Percentiles rank a stretch among this genome's conserved stretches.
Conservation (phyloP, 2,329 filamentous ascomycete genomes). For the Dactylellina haptotyla region DNA sequence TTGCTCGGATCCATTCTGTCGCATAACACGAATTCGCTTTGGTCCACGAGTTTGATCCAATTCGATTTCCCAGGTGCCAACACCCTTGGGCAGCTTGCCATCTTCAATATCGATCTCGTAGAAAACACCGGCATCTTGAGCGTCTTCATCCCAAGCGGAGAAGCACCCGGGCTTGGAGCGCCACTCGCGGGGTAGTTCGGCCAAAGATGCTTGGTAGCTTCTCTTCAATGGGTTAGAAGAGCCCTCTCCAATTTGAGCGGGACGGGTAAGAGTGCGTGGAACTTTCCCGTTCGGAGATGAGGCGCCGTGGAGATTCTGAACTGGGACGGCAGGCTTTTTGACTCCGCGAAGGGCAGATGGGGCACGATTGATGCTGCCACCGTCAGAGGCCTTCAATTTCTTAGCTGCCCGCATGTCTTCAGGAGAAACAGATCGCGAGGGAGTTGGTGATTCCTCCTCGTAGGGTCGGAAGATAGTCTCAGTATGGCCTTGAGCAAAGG, state of each 20-base stretch:
- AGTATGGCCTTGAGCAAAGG: conserved; percentile 26
- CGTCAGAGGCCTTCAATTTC: conserved; percentile 8
- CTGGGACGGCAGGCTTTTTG: conserved; percentile 4
- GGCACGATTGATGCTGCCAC: neutral
- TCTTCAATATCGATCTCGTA: conserved; percentile 49
- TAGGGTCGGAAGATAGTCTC: conserved; percentile 19
- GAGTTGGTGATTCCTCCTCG: conserved; percentile 3
- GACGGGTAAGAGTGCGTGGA: conserved; percentile 24
- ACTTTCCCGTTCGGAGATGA: neutral
- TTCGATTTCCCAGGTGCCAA: conserved; percentile 49
- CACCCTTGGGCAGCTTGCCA: conserved; percentile 42
- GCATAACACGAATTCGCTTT: conserved; percentile 36
- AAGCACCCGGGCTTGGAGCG: conserved; percentile 26
- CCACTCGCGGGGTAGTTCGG: conserved; percentile 44
- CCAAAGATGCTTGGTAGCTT: conserved; percentile 38
- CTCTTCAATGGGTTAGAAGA: conserved; percentile 27
- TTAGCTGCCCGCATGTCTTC: conserved; percentile 17
- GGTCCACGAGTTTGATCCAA: conserved; percentile 36
- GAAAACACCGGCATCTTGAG: conserved; percentile 37
- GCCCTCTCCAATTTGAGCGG: conserved; percentile 21
- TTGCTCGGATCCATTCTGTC: conserved; percentile 26
- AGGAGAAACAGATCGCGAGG: conserved; percentile 19
- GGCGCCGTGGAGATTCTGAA: neutral
- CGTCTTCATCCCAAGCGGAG: conserved; percentile 51
- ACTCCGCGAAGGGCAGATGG: neutral